Percentiles rank a stretch among this genome's conserved stretches.
Conservation (phyloP, 179 eudicot genomes). For the Heliamphora pulchella region DNA sequence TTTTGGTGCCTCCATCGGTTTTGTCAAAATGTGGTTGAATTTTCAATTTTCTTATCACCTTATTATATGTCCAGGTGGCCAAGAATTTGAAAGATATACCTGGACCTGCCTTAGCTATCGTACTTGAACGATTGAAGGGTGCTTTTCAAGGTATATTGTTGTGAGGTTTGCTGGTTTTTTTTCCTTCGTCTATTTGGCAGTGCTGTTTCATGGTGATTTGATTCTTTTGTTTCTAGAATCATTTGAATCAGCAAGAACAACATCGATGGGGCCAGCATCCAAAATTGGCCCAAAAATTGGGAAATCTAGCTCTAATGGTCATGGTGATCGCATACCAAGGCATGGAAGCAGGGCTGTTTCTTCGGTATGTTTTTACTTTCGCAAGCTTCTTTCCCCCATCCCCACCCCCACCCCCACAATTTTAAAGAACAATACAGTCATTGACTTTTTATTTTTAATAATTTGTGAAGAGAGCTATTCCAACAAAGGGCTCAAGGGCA, state of each 20-base stretch:
- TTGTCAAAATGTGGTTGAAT: neutral
- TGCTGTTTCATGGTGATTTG: neutral
- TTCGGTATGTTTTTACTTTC: conserved; percentile 41
- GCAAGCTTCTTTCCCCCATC: conserved; percentile 1
- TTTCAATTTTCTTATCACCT: conserved; percentile 8
- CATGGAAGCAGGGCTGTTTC: conserved; percentile 60
- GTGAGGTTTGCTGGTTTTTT: neutral
- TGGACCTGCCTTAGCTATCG: conserved; percentile 72
- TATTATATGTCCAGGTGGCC: conserved; percentile 46
- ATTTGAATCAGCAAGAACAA: conserved; percentile 42
- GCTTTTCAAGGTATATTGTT: conserved; percentile 48
- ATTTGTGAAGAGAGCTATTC: conserved; percentile 49
- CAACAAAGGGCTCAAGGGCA: conserved; percentile 59
- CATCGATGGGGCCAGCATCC: conserved; percentile 39
- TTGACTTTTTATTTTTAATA: conserved; percentile 17
- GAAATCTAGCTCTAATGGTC: conserved; percentile 44
- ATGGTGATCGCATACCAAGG: conserved; percentile 56
- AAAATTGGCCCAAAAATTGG: conserved; percentile 48
- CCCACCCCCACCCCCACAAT: too few relatives aligned
- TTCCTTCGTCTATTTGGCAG: conserved; percentile 3
- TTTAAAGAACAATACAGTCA: neutral
- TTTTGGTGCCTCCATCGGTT: conserved; percentile 1
- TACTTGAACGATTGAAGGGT: conserved; percentile 75
- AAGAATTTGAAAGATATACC: conserved; percentile 83
- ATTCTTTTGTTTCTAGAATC: conserved; percentile 36